Conservation (phyloP, 2,329 filamentous ascomycete genomes). For the Penicillium sp. region DNA sequence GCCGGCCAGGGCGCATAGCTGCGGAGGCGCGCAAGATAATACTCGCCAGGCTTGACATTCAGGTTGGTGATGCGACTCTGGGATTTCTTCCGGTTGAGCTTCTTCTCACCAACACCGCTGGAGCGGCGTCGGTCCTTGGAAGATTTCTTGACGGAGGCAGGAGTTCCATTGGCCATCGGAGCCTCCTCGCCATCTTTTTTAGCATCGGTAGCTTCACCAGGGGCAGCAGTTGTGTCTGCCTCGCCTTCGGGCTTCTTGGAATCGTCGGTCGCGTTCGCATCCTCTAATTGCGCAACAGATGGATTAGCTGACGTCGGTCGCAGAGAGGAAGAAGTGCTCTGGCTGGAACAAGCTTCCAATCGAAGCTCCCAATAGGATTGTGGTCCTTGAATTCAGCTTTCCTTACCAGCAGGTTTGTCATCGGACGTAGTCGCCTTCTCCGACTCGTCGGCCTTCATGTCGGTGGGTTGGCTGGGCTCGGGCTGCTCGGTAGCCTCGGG, state of each 20-base stretch:
- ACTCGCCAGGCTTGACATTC: constrained; percentile 82
- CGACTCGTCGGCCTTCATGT: constrained; percentile 27
- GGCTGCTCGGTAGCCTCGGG: constrained; percentile 28
- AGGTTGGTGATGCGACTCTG: constrained; percentile 64
- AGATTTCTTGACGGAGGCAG: constrained; percentile 47
- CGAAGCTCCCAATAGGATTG: not conserved
- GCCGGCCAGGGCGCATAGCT: constrained; percentile 92
- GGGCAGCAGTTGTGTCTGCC: constrained; percentile 25
- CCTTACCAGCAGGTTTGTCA: constrained; percentile 19
- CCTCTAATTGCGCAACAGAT: constrained; percentile 9
- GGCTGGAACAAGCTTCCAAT: not conserved
- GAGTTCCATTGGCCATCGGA: constrained; percentile 44
- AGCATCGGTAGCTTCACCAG: constrained; percentile 20
- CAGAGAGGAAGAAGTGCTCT: constrained; percentile 10
- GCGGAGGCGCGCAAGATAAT: constrained; percentile 89
- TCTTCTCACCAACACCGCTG: constrained; percentile 60
- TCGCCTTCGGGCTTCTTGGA: constrained; percentile 28
- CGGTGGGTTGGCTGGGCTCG: constrained; percentile 26
- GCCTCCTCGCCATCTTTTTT: constrained; percentile 28
- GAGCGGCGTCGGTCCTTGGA: constrained; percentile 65
- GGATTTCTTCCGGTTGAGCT: constrained; percentile 79
- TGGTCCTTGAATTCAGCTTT: not conserved
- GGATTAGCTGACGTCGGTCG: constrained; percentile 18
- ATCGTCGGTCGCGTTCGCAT: constrained; percentile 20
- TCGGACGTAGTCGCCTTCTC: constrained; percentile 20